Base-by-base conservation (phyloP, 1,139 yeast species). In the Zygotorulaspora mrakii region DNA sequence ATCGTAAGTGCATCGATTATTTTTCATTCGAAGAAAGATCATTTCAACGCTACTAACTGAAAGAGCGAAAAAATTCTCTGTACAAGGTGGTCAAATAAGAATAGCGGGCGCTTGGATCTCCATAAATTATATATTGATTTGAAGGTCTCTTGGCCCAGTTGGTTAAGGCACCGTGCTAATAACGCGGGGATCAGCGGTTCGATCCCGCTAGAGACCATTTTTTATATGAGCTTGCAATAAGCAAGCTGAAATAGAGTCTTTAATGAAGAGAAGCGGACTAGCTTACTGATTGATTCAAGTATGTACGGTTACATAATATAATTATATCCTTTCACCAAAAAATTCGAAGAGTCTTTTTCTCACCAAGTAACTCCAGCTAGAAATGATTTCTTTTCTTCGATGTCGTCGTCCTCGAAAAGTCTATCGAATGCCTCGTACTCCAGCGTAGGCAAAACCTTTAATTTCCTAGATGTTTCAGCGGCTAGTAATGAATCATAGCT, bases 401-500 rank as follows among this genome's bases (percentile, higher is more conserved):
- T 24, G 6, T 31, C 36, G 3, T 37, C 43, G 24, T 35, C 43
- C 6, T 43, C 42, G 33, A 52, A 33, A 8, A 55, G 32, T 2
- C 43, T 30, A 12, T 48, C 57, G 30, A 55, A 54, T 3, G 50
- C 45, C 26, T 87, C 96, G 57, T 74, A 84, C 60, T 91, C 97
- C 37, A 88, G 65, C 0, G 95, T 87, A 3, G 94, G 85, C 50
- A 76, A 74, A 3, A 76, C 73, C 57, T 79, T 82, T 56, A 85
- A 71, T 48, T 67, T 80, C 64, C 94, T 82, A 16, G 71, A 71
- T 45, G 74, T 67, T 62, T 91, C 98, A 49, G 87, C 80, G 18
- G 79, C 83, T 53, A 88, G 63, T 47, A 91, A 71, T 8, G 88
- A 74, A 40, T 72, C 69, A 59, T 89, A 91, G 42, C 82, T 80